Evolutionary conservation across 352 stramenopile genomes (phyloP).

Genomic region (Phytophthora tubulina): DNA sequence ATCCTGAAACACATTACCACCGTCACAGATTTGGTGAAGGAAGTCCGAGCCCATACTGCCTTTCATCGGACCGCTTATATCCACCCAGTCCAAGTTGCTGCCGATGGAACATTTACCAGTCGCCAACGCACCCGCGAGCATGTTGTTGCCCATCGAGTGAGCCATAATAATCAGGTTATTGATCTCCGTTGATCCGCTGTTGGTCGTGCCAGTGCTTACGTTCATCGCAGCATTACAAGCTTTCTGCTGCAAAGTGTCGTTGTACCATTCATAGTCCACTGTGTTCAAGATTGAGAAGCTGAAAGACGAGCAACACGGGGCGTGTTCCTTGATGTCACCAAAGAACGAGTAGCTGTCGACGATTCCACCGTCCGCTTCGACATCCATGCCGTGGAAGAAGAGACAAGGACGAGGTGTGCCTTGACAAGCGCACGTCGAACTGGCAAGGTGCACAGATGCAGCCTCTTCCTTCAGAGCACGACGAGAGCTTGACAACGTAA

Average conservation of each 20-base stretch:
- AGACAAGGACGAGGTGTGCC: constrained; percentile 52
- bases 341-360: constrained; percentile 55
- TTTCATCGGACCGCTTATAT: constrained; percentile 52
- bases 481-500: constrained; percentile 19
- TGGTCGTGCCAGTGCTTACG: constrained; percentile 33
- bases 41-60: constrained; percentile 67
- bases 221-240: constrained; percentile 49
- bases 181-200: constrained; percentile 50
- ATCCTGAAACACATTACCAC: constrained; percentile 33
- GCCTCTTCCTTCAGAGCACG: constrained; percentile 37
- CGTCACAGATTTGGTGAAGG: constrained; percentile 49
- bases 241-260: constrained; percentile 50
- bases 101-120: constrained; percentile 56
- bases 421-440: constrained; percentile 47
- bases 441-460: constrained; percentile 36
- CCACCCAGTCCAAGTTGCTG: constrained; percentile 48
- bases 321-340: constrained; percentile 55
- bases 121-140: constrained; percentile 56
- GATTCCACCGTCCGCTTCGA: constrained; percentile 43
- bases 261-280: constrained; percentile 64
- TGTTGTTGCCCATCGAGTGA: constrained; percentile 75
- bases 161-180: constrained; percentile 62
- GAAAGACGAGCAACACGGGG: constrained; percentile 64
- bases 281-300: constrained; percentile 63
- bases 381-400: constrained; percentile 66